Evolutionary conservation across 768 basidiomycete species (phyloP).

Genomic region (Psilocybe sp.): DNA sequence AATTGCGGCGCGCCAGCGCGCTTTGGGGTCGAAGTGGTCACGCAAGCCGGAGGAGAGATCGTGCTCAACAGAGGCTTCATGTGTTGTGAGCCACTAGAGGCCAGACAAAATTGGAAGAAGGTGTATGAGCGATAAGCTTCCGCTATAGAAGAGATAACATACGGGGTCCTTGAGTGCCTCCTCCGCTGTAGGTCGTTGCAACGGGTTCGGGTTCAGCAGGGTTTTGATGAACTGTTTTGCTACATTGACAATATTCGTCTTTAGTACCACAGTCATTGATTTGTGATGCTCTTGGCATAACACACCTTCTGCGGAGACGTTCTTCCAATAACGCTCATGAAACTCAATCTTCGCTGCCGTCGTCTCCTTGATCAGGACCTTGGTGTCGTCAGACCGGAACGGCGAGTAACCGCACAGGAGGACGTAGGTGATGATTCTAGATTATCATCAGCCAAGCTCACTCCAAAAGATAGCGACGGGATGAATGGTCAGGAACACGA

Average conservation of each 20-base stretch:
- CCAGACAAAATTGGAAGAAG: too few species aligned
- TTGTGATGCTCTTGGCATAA: not conserved
- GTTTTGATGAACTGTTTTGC: constrained; percentile 82
- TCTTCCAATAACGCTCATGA: constrained; percentile 93
- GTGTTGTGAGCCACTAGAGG: constrained; percentile 69
- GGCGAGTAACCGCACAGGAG: constrained; percentile 94
- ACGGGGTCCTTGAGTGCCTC: constrained; percentile 71
- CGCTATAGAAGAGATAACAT: constrained; percentile 18
- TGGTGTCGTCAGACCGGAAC: constrained; percentile 81
- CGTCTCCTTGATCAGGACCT: constrained; percentile 80
- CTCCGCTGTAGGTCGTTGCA: constrained; percentile 66
- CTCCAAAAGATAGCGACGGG: too few species aligned
- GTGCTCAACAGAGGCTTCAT: constrained; percentile 63
- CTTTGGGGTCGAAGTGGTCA: constrained; percentile 77
- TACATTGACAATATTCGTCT: constrained; percentile 31
- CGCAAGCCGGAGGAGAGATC: constrained; percentile 74
- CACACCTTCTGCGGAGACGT: constrained; percentile 74
- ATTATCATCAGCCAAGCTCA: not conserved
- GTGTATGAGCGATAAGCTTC: not conserved
- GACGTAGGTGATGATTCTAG: constrained; percentile 91
- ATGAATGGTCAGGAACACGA: too few species aligned
- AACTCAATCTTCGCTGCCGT: constrained; percentile 83
- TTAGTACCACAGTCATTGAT: not conserved
- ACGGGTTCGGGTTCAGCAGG: constrained; percentile 70
- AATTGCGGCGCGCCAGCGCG: constrained; percentile 74